phyloP scores from a whole-genome alignment of 768 basidiomycete species.

The Agaricus sinodeliciosus region DNA sequence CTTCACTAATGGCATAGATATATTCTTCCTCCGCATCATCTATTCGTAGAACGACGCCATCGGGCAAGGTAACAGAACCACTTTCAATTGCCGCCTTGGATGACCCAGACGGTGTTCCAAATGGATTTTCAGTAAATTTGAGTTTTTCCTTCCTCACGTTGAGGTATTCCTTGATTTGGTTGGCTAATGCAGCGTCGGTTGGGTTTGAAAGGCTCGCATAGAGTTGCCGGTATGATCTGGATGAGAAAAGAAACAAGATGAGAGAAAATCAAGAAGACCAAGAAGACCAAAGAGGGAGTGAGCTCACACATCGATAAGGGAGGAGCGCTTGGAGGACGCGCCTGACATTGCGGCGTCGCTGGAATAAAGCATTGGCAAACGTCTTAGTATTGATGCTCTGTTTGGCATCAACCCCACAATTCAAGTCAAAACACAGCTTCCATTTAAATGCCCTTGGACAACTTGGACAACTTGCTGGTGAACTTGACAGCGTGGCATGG shows the following conservation, averaged over 20 bases:
- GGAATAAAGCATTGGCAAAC: not conserved
- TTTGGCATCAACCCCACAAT: too few relatives aligned
- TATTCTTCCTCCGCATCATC: constrained; percentile 68
- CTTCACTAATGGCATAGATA: constrained; percentile 62
- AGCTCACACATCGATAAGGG: constrained; percentile 15
- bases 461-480: too few relatives aligned
- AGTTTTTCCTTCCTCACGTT: constrained; percentile 51
- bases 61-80: constrained; percentile 61
- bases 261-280: not conserved
- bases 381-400: too few relatives aligned
- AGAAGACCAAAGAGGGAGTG: not conserved
- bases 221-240: constrained; percentile 57
- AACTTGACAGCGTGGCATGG: too few relatives aligned
- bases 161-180: constrained; percentile 55
- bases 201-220: constrained; percentile 47
- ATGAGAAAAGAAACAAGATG: not conserved
- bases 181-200: constrained; percentile 49
- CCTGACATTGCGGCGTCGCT: constrained; percentile 10
- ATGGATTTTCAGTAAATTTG: constrained; percentile 43
- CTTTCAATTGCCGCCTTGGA: constrained; percentile 63
- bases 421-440: too few relatives aligned
- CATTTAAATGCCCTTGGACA: too few relatives aligned
- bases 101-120: constrained; percentile 60
- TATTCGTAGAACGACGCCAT: constrained; percentile 55
- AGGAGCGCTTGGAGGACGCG: constrained; percentile 11